These are phyloP conservation scores for Phyllosticta capitalensis DNA, from an alignment of 2,329 filamentous ascomycete species.

Conservation along the genomic window DNA sequence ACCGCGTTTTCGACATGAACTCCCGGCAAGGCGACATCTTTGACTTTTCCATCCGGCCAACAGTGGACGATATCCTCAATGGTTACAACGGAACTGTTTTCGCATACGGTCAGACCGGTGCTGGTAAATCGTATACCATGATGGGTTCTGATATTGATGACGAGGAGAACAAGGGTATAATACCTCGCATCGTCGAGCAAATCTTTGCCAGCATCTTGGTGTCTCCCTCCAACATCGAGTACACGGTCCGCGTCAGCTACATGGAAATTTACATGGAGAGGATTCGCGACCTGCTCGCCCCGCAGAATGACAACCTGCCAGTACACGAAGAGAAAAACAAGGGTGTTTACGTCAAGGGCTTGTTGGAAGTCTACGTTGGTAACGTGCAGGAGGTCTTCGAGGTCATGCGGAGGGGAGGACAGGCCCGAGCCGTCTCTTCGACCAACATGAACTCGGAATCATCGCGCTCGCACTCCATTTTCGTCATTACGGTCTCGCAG, in stretches of 20 bases:
- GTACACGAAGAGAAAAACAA: slow-evolving; percentile 97
- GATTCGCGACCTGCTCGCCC: slow-evolving; percentile 85
- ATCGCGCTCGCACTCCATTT: slow-evolving; percentile 95
- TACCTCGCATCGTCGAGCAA: slow-evolving; percentile 92
- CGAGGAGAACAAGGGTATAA: slow-evolving; percentile 79
- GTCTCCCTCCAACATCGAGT: slow-evolving; percentile 88
- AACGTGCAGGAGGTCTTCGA: slow-evolving; percentile 94
- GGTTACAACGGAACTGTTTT: slow-evolving; percentile 99
- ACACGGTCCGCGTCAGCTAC: slow-evolving; percentile 96
- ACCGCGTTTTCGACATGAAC: slow-evolving; percentile 92
- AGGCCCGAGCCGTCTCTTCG: slow-evolving; percentile 80
- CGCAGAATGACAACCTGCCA: slow-evolving; percentile 90
- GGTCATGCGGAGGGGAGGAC: slow-evolving; percentile 87
- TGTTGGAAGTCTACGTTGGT: slow-evolving; percentile 90
- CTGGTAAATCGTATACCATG: slow-evolving; percentile 99
- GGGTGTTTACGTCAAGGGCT: slow-evolving; percentile 92
- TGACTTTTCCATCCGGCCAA: slow-evolving; percentile 91
- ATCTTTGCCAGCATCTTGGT: slow-evolving; percentile 93
- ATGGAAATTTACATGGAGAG: slow-evolving; percentile 99
- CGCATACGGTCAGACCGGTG: slow-evolving; percentile 95
- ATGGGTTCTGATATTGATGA: slow-evolving; percentile 94
- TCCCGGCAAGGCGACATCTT: slow-evolving; percentile 90
- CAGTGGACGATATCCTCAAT: slow-evolving; percentile 96
- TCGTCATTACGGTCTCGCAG: slow-evolving; percentile 92
- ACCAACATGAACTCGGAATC: slow-evolving; percentile 99